These are phyloP conservation scores for Ampelomyces quisqualis DNA, from an alignment of 2,329 filamentous ascomycete species.

Conservation along the genomic window DNA sequence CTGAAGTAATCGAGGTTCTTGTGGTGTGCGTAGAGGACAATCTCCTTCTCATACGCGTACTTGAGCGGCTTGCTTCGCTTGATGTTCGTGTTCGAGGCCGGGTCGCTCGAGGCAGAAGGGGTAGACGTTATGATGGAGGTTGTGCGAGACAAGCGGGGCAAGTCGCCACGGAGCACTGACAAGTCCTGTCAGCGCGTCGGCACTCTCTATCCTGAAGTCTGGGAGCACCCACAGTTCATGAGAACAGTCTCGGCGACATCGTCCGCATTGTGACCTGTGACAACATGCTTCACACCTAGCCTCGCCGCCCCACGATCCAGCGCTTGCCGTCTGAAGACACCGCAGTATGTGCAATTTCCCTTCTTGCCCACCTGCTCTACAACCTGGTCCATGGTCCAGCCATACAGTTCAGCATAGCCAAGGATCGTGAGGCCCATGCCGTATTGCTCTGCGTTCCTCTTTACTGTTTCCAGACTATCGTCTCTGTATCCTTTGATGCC, in stretches of 20 bases:
- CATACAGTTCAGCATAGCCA: slow-evolving; percentile 90
- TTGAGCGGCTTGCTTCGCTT: slow-evolving; percentile 96
- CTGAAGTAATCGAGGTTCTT: slow-evolving; percentile 97
- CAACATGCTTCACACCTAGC: slow-evolving; percentile 85
- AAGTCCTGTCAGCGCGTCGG: slow-evolving; percentile 10
- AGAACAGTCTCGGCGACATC: slow-evolving; percentile 96
- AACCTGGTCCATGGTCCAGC: slow-evolving; percentile 99
- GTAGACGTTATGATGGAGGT: slow-evolving; percentile 79
- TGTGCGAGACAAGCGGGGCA: slow-evolving; percentile 81
- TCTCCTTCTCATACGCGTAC: slow-evolving; percentile 98
- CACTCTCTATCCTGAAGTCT: neutral
- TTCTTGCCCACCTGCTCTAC: slow-evolving; percentile 96
- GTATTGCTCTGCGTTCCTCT: slow-evolving; percentile 88
- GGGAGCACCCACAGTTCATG: slow-evolving; percentile 67
- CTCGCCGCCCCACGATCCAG: slow-evolving; percentile 88
- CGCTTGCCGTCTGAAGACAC: slow-evolving; percentile 91
- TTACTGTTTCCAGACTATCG: slow-evolving; percentile 93
- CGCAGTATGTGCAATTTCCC: slow-evolving; percentile 98
- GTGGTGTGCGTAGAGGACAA: slow-evolving; percentile 95
- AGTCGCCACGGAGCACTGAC: slow-evolving; percentile 74
- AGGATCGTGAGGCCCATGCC: slow-evolving; percentile 89
- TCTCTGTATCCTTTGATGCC: slow-evolving; percentile 97
- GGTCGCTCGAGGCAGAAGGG: slow-evolving; percentile 55
- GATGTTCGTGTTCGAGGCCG: slow-evolving; percentile 68
- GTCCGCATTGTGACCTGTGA: slow-evolving; percentile 96